Base-by-base conservation (phyloP, 129 eudicot genomes). In the Arctium lappa region DNA sequence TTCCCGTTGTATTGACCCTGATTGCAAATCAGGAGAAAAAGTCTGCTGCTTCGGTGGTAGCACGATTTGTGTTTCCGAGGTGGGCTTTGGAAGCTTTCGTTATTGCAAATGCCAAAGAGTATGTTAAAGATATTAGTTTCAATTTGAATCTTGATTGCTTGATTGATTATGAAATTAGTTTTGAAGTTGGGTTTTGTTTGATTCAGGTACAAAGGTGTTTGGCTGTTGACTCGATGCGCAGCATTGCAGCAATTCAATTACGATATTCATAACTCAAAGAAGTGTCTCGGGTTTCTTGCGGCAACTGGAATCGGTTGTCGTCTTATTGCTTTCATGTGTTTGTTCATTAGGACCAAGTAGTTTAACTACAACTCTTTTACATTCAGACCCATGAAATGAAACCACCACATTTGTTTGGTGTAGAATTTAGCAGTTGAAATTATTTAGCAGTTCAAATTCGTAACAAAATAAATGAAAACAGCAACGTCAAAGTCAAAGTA, bases 71-170 rank as follows among this genome's bases (percentile, higher is more conserved):
- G 27, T 96, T 93, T 77, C 93, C 95, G 15, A 96, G 89, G 79
- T 96, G 99, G 99, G 99, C 98, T 39, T 38, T 96, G 87, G 97
- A 96, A 79, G 99, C 98, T 29, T 96, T 93, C 68, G 84, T 96
- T 29, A 77, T 90, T 48, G 93, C 99, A 78, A 96, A 93, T 87
- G 97, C 99, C 42, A 91, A 93, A 89, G 91, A 88, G 99, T 96
- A 68, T 1, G 89, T 74, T 78, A 11, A 46, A 46, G 16, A 46
- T 2, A 0, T 56, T 56, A 7, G 29, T n/a, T 56, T 56, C 29
- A 4, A 2, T 56, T 56, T 56, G 9, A 56, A 56, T 56, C 66
- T 56, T 56, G 66, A 56, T 56, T 56, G 18, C 13, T 50, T 13
- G 63, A 56, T 56, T 16, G 27, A 16, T 50, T 50, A 13, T 16